Base-by-base conservation (phyloP, 2,329 filamentous ascomycete genomes). In the Talaromyces islandicus region DNA sequence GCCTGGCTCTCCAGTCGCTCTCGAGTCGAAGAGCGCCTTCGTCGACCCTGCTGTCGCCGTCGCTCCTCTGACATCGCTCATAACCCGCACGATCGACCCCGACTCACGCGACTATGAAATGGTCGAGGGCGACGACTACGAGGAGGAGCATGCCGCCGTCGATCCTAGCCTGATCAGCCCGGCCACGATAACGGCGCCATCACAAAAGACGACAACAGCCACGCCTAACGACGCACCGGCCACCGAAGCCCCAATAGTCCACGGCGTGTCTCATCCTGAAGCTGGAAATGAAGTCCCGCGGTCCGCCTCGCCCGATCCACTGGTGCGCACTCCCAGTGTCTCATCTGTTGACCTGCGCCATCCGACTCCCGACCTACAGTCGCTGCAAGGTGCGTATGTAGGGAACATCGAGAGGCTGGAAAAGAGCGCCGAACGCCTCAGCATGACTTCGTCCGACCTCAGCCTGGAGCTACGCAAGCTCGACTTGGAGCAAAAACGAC, bases 361-460 rank as follows among this genome's bases (percentile, higher is more conserved):
- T 67, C 79, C 79, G 17, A 80, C 72, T 14, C 79, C 79, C 4
- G 79, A 79, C 64, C 71, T 81, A 17, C 79, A 81, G 62, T 77
- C 79, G 35, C 63, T 80, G 60, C 79, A 81, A 70, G 79, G 79
- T 48, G 79, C 79, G 27, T 80, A 81, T 61, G 66, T 75, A 30
- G 76, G 76, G 62, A 81, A 81, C 73, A 76, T 81, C 59, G 78
- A 79, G 65, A 71, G 79, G 50, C 65, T 81, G 64, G 79, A 81
- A 64, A 71, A 75, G 63, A 79, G 74, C 63, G 79, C 79, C 17
- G 79, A 80, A 67, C 75, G 75, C 35, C 68, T 81, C 60, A 81
- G 78, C 66, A 72, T 74, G 65, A 76, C 73, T 58, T 77, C 78
- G 7, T 64, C 70, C 41, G 78, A 80, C 66, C 75, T 80, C 53